Conservation (phyloP, 106 monocot species). For the Xerophyta viscosa region DNA sequence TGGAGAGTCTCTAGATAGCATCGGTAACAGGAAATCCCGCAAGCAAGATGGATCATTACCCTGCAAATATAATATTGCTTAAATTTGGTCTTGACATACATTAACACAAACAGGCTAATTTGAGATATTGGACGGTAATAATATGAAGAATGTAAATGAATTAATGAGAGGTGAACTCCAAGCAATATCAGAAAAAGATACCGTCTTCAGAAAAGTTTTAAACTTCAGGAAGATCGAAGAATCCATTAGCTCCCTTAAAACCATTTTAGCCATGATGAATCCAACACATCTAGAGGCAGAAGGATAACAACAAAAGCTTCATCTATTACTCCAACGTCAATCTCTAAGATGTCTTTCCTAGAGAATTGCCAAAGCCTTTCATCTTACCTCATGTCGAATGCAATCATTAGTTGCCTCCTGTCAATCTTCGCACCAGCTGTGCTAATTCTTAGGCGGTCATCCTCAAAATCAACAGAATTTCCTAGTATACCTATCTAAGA, state of each 20-base stretch:
- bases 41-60: conserved; percentile 86
- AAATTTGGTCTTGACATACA: no score
- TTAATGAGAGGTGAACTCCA: background rate
- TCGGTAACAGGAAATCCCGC: conserved; percentile 81
- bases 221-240: conserved; percentile 58
- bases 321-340: no score
- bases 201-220: conserved; percentile 79
- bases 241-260: conserved; percentile 91
- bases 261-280: conserved; percentile 96
- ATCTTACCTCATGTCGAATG: conserved; percentile 97
- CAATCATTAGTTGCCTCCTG: conserved; percentile 87
- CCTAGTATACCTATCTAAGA: conserved; percentile 90
- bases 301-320: background rate
- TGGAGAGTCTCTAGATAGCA: conserved; percentile 56
- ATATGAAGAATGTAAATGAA: background rate
- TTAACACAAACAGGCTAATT: no score
- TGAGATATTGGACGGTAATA: no score
- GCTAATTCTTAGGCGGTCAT: conserved; percentile 19
- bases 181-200: conserved; percentile 14
- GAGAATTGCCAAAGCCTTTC: no score
- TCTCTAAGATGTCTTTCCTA: no score
- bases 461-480: conserved; percentile 89
- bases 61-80: no score
- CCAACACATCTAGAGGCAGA: conserved; percentile 71
- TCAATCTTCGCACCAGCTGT: conserved; percentile 28